Conservation (phyloP, 2,329 filamentous ascomycete species). For the Penicillium verrucosum region DNA sequence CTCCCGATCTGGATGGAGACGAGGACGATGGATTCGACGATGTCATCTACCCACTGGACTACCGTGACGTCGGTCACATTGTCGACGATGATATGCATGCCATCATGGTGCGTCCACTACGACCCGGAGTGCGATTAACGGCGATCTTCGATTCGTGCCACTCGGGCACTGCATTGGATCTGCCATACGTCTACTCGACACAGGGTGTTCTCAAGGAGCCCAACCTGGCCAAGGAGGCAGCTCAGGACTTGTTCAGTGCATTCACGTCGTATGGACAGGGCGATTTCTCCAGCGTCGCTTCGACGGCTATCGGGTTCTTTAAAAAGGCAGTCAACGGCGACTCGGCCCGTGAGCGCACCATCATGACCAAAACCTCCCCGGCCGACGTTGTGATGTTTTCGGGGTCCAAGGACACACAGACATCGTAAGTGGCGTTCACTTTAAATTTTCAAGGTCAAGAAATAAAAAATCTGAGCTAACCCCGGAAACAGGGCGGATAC, state of each 20-base stretch:
- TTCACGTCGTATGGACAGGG: constrained; percentile 76
- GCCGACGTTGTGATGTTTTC: constrained; percentile 98
- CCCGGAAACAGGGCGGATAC: constrained; percentile 70
- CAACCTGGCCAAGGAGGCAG: constrained; percentile 65
- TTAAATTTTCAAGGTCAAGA: neutral
- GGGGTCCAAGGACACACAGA: constrained; percentile 93
- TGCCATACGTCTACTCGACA: constrained; percentile 67
- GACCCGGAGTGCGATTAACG: constrained; percentile 75
- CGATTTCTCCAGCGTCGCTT: constrained; percentile 76
- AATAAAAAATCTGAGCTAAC: neutral
- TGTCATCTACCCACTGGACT: constrained; percentile 75
- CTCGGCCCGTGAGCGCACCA: constrained; percentile 71
- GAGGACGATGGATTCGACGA: constrained; percentile 74
- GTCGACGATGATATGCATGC: constrained; percentile 75
- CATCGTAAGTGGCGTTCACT: constrained; percentile 42
- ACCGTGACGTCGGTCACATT: constrained; percentile 65
- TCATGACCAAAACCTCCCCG: constrained; percentile 85
- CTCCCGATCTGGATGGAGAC: constrained; percentile 69
- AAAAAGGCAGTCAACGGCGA: constrained; percentile 82
- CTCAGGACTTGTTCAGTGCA: constrained; percentile 60
- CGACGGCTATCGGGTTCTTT: constrained; percentile 75
- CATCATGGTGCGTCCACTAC: constrained; percentile 73
- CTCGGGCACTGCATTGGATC: constrained; percentile 63
- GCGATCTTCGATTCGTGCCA: constrained; percentile 68
- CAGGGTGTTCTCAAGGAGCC: constrained; percentile 66